These are phyloP conservation scores for Apiospora saccharicola DNA, from an alignment of 2,329 filamentous ascomycete species.

Conservation along the genomic window DNA sequence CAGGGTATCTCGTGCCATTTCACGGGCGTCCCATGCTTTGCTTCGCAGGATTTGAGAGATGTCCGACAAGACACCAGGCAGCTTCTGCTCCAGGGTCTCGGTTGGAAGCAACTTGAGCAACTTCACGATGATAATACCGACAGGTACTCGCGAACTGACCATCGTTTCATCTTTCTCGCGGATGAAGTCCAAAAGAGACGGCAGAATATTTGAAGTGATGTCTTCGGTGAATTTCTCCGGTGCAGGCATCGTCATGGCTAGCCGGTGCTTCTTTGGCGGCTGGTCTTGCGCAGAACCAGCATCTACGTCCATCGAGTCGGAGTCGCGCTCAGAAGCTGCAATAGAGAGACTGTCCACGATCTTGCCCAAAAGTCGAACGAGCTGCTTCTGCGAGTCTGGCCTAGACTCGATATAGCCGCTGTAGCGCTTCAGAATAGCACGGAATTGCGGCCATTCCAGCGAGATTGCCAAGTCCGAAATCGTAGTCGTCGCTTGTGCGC, in stretches of 20 bases:
- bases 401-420: slow-evolving; percentile 82
- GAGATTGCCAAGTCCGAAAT: slow-evolving; percentile 78
- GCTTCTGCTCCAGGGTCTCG: slow-evolving; percentile 73
- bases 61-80: slow-evolving; percentile 88
- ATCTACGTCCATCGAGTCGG: slow-evolving; percentile 54
- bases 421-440: slow-evolving; percentile 83
- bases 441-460: slow-evolving; percentile 90
- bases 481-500: slow-evolving; percentile 84
- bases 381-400: slow-evolving; percentile 83
- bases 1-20: slow-evolving; percentile 88
- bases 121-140: slow-evolving; percentile 88
- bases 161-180: slow-evolving; percentile 95
- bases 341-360: slow-evolving; percentile 78
- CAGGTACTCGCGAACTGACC: slow-evolving; percentile 89
- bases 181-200: slow-evolving; percentile 81
- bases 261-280: slow-evolving; percentile 45
- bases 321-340: slow-evolving; percentile 52
- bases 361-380: slow-evolving; percentile 81
- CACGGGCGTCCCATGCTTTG: slow-evolving; percentile 85
- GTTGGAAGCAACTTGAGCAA: slow-evolving; percentile 81
- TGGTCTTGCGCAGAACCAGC: slow-evolving; percentile 35
- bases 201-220: slow-evolving; percentile 77
- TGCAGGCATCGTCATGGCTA: slow-evolving; percentile 72
- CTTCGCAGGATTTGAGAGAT: slow-evolving; percentile 93
- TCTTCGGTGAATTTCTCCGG: slow-evolving; percentile 74